Percentiles rank a stretch among this genome's conserved stretches.
phyloP scores from a whole-genome alignment of 495 filamentous ascomycete species.

The Copromyces sp. region DNA sequence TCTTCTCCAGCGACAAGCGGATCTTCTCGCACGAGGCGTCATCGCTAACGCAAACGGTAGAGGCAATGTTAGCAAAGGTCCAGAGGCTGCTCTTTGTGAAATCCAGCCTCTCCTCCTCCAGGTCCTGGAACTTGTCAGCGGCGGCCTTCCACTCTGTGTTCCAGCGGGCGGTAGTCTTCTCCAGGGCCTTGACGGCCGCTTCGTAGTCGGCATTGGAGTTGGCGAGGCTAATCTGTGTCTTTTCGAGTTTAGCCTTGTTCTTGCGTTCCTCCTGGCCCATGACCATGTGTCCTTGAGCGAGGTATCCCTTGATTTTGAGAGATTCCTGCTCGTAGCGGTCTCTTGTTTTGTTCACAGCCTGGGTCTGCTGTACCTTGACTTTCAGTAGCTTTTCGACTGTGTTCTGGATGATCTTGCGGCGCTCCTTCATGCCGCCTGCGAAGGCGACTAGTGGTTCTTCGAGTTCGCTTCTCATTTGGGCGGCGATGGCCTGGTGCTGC shows the following conservation, averaged over 20 bases:
- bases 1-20: slow-evolving; percentile 84
- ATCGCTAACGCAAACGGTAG: slow-evolving; percentile 98
- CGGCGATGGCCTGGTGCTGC: slow-evolving; percentile 77
- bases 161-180: slow-evolving; percentile 93
- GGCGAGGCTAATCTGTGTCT: slow-evolving; percentile 91
- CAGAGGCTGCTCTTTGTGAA: slow-evolving; percentile 96
- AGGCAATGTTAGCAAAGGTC: slow-evolving; percentile 96
- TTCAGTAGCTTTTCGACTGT: slow-evolving; percentile 91
- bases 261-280: slow-evolving; percentile 99
- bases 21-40: slow-evolving; percentile 96
- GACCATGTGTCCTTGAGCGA: slow-evolving; percentile 98
- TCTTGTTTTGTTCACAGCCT: slow-evolving; percentile 85
- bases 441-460: slow-evolving; percentile 92
- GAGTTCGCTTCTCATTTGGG: slow-evolving; percentile 93
- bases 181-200: slow-evolving; percentile 78
- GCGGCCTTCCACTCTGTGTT: slow-evolving; percentile 96
- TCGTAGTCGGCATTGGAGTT: slow-evolving; percentile 90
- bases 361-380: slow-evolving; percentile 82
- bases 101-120: slow-evolving; percentile 94
- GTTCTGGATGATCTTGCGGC: slow-evolving; percentile 88
- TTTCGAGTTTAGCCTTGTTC: slow-evolving; percentile 98
- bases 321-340: slow-evolving; percentile 97
- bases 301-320: slow-evolving; percentile 94
- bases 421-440: slow-evolving; percentile 85
- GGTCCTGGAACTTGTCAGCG: slow-evolving; percentile 99